phyloP scores from a whole-genome alignment of 345 rosid species.

The Ceriops decandra region DNA sequence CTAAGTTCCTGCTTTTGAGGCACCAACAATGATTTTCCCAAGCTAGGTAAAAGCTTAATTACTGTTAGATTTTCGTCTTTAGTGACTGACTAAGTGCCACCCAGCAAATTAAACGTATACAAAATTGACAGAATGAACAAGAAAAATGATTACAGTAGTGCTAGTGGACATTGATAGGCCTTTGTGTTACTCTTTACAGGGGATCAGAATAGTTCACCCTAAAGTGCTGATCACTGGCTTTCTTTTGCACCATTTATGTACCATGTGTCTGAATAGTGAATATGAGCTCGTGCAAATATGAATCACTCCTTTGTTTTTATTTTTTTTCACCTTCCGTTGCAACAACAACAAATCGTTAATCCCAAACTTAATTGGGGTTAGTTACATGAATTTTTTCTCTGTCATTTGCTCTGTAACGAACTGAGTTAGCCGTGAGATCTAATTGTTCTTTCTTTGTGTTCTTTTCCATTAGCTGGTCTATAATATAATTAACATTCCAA shows the following conservation, averaged over 20 bases:
- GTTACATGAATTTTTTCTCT: too few species aligned
- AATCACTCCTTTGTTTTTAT: not conserved
- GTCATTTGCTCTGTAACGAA: too few species aligned
- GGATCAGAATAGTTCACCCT: slow-evolving; percentile 5
- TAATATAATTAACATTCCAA: not conserved
- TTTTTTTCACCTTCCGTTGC: too few species aligned
- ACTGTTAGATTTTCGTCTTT: slow-evolving; percentile 3
- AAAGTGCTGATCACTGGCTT: not conserved
- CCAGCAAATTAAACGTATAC: slow-evolving; percentile 17
- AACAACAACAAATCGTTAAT: too few species aligned
- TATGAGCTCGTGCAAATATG: not conserved
- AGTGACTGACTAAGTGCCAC: slow-evolving; percentile 12
- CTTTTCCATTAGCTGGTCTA: not conserved
- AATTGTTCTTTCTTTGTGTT: too few species aligned
- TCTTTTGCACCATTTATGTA: slow-evolving; percentile 1
- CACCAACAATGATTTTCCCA: not conserved
- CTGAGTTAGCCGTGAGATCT: too few species aligned
- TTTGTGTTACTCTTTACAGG: slow-evolving; percentile 4
- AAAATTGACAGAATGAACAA: slow-evolving; percentile 5
- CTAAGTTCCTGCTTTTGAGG: slow-evolving; percentile 7
- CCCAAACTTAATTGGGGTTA: too few species aligned
- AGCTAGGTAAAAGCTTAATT: not conserved
- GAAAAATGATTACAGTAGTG: not conserved
- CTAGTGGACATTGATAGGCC: too few species aligned
- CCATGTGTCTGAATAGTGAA: not conserved